These are phyloP conservation scores for Morella rubra DNA, from an alignment of 306 rosid genomes.

Conservation along the genomic window DNA sequence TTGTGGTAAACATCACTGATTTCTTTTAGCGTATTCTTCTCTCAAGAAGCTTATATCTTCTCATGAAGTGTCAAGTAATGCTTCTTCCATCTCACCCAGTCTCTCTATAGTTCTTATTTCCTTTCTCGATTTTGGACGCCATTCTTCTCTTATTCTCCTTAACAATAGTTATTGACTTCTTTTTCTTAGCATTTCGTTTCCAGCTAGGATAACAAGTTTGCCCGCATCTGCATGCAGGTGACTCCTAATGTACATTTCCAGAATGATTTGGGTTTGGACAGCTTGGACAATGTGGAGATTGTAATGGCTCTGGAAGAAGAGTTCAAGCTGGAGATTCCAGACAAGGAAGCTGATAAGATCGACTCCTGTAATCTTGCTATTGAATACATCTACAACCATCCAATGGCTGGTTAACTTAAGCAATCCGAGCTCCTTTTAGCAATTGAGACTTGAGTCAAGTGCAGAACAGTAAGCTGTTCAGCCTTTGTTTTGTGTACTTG, in stretches of 20 bases:
- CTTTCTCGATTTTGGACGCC: neutral
- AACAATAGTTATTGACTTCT: neutral
- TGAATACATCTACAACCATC: conserved; percentile 87
- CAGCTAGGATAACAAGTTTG: conserved; percentile 12
- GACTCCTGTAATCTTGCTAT: conserved; percentile 80
- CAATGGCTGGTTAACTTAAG: conserved; percentile 66
- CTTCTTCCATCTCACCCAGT: neutral
- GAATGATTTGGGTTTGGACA: conserved; percentile 92
- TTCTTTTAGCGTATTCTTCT: neutral
- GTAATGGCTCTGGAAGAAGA: conserved; percentile 97
- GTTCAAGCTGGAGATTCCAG: conserved; percentile 97
- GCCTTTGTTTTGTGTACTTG: conserved; percentile 23
- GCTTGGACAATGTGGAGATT: conserved; percentile 96
- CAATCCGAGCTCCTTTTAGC: neutral
- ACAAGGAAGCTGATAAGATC: conserved; percentile 86
- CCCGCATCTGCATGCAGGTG: conserved; percentile 58
- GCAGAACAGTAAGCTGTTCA: conserved; percentile 25
- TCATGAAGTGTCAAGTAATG: neutral
- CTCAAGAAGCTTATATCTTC: neutral
- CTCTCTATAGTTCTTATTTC: neutral
- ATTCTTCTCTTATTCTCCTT: neutral
- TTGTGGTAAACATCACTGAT: neutral
- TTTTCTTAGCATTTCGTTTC: neutral
- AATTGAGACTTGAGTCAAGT: conserved; percentile 25
- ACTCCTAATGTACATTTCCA: conserved; percentile 77